These are phyloP conservation scores for Cochlearia excelsa DNA, from an alignment of 345 rosid species.

Conservation along the genomic window DNA sequence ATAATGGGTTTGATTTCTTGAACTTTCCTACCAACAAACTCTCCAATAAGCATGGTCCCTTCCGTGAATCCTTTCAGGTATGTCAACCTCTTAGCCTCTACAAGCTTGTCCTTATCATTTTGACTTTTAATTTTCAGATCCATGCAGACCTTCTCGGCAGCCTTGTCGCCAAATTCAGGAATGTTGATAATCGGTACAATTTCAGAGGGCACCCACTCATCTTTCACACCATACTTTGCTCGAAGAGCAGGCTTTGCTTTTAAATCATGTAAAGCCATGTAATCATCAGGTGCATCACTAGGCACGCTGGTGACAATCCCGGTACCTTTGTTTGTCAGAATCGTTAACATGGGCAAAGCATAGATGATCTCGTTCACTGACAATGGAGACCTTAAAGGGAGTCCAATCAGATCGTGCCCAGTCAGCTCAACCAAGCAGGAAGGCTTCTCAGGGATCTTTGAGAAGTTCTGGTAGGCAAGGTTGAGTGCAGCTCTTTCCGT, in stretches of 20 bases:
- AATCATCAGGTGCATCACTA: constrained; percentile 96
- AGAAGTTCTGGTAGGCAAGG: constrained; percentile 82
- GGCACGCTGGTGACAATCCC: constrained; percentile 96
- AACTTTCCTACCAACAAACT: constrained; percentile 65
- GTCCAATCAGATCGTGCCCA: constrained; percentile 85
- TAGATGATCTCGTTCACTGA: constrained; percentile 64
- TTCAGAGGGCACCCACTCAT: constrained; percentile 89
- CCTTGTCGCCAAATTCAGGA: constrained; percentile 80
- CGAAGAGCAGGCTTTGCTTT: constrained; percentile 76
- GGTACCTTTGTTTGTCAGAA: constrained; percentile 91
- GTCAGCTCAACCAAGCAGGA: constrained; percentile 77
- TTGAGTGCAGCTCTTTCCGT: constrained; percentile 80
- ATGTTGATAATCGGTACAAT: constrained; percentile 72
- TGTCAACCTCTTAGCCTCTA: constrained; percentile 82
- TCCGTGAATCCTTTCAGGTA: constrained; percentile 85
- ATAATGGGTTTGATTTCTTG: constrained; percentile 80
- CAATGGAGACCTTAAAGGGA: constrained; percentile 73
- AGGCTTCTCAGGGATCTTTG: constrained; percentile 65
- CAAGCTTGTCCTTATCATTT: constrained; percentile 90
- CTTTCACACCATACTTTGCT: constrained; percentile 69
- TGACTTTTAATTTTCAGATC: constrained; percentile 86
- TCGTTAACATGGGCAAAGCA: constrained; percentile 90
- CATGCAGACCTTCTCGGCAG: constrained; percentile 81
- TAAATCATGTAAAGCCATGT: constrained; percentile 77
- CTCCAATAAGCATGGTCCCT: constrained; percentile 80